Conservation (phyloP, 2,329 filamentous ascomycete genomes). For the Aspergillus candidus region DNA sequence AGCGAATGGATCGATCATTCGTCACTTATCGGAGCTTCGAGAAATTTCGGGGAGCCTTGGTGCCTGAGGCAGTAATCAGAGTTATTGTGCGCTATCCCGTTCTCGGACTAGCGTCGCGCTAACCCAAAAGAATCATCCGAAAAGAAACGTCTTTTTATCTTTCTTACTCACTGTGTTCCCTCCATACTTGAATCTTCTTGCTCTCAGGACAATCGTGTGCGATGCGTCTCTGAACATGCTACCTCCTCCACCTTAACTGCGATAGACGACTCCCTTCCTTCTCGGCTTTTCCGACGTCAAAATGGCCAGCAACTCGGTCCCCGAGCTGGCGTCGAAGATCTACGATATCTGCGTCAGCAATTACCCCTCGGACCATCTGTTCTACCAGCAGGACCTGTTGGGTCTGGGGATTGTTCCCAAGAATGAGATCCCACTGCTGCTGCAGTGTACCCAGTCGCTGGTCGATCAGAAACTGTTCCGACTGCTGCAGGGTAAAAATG, state of each 20-base stretch:
- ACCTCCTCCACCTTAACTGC: conserved; percentile 23
- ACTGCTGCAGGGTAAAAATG: conserved; percentile 39
- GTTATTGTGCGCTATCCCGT: conserved; percentile 13
- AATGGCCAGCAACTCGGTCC: conserved; percentile 27
- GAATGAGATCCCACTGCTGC: conserved; percentile 36
- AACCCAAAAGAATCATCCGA: conserved; percentile 14
- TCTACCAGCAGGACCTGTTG: conserved; percentile 44
- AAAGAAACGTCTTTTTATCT: conserved; percentile 24
- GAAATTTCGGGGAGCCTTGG: conserved; percentile 35
- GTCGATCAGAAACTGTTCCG: conserved; percentile 44
- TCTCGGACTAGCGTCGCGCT: conserved; percentile 15
- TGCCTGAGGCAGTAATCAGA: conserved; percentile 19
- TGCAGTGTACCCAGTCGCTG: conserved; percentile 41
- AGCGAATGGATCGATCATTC: conserved; percentile 14
- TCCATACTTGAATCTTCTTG: conserved; percentile 10
- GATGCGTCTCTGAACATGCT: conserved; percentile 28
- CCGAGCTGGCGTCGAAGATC: conserved; percentile 39
- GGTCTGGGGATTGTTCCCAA: conserved; percentile 39
- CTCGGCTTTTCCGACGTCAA: conserved; percentile 10
- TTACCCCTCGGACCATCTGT: conserved; percentile 38
- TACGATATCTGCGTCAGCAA: conserved; percentile 41
- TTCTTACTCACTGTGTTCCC: too few species aligned
- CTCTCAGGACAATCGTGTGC: conserved; percentile 7
- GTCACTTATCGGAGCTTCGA: conserved; percentile 35
- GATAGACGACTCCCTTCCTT: conserved; percentile 20